Evolutionary conservation across 345 rosid species (phyloP), one percentile per base, ranked within the genome.

Genomic region (Trapa incisa): DNA sequence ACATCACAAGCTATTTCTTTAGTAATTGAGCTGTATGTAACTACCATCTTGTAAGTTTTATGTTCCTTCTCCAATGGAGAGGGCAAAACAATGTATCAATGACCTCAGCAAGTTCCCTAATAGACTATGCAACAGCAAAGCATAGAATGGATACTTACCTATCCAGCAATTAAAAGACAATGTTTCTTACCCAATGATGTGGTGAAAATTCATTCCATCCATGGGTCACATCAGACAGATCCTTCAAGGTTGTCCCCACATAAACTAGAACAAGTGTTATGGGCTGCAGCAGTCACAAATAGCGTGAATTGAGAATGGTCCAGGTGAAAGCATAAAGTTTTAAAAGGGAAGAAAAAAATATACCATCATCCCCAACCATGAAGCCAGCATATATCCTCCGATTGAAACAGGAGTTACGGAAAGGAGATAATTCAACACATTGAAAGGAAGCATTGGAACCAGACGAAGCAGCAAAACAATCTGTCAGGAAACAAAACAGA

Each of bases 311-410:
- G 37, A 67, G 15, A 9, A 54, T 54, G 8, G 38, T 2, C 1
- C 6, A 41, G 43, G 5, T 22, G 14, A 39, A 50, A 53, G 43
- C 39, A n/a, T 11, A 36, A 10, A 48, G 47, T 37, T 43, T 65
- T 9, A 7, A 47, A 47, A 65, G 42, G 71, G 62, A 65, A 33
- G 39, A 47, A 67, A 56, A 47, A 68, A 47, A 72, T 70, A 41
- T 87, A 94, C 97, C 99, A 91, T 86, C 99, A 94, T 94, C 75
- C 99, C 99, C 75, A 94, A 64, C 99, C 99, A 94, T 69, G 99
- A 89, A 67, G 96, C 95, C 80, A 94, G 89, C 83, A 87, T 81
- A 82, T 94, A 94, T 68, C 85, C 85, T 22, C 82, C 88, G 35
- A 89, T 36, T n/a, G 88, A 68, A 66, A 91, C 88, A 41, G 99